phyloP scores from a whole-genome alignment of 2,329 filamentous ascomycete species.

The Colletotrichum sp. region DNA sequence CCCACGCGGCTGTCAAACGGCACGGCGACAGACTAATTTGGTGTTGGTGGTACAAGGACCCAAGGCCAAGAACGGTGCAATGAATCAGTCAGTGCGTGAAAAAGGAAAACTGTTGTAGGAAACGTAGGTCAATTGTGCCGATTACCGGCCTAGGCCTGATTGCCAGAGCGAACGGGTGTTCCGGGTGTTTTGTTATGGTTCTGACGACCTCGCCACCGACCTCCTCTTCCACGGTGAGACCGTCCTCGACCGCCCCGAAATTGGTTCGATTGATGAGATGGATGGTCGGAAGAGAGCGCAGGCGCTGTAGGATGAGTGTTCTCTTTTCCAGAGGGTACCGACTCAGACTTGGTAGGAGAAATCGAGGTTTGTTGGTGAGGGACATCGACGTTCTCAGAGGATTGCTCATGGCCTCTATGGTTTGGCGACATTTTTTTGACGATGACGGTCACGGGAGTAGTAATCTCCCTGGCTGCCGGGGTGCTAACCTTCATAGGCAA shows the following conservation, averaged over 20 bases:
- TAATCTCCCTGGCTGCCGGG: not conserved
- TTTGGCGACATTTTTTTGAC: not conserved
- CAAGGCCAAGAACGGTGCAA: not conserved
- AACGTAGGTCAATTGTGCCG: not conserved
- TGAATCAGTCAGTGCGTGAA: not conserved
- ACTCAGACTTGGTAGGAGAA: not conserved
- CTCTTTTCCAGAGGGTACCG: not conserved
- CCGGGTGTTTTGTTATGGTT: not conserved
- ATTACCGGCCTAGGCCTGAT: not conserved
- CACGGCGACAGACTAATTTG: not conserved
- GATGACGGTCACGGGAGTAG: not conserved
- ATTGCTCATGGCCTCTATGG: not conserved
- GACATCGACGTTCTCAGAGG: not conserved
- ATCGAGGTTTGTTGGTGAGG: not conserved
- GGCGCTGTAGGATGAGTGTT: not conserved
- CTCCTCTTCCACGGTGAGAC: not conserved
- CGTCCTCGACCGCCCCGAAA: not conserved
- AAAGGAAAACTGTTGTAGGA: not conserved
- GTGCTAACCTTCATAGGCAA: not conserved
- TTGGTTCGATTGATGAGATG: not conserved
- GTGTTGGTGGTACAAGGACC: not conserved
- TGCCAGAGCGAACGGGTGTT: not conserved
- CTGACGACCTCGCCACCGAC: slow-evolving; percentile 7
- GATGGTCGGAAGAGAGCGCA: not conserved
- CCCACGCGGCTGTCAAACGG: not conserved